These are phyloP conservation scores for Sinapis alba DNA, from an alignment of 441 rosid genomes.

Conservation along the genomic window DNA sequence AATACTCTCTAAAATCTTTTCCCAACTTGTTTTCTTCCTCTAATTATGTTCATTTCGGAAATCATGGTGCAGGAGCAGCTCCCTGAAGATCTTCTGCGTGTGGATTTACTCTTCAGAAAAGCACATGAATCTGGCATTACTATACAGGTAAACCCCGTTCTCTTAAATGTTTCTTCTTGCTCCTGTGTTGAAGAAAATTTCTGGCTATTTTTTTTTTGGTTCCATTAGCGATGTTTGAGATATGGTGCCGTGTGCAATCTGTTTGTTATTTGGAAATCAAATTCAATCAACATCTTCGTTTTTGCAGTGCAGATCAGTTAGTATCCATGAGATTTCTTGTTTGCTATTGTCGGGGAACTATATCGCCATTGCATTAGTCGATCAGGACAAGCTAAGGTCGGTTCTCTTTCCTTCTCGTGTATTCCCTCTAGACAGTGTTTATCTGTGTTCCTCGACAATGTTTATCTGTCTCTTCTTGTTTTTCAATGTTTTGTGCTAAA, in stretches of 20 bases:
- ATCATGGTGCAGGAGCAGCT: conserved; percentile 74
- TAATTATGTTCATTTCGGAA: background rate
- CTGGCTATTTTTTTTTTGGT: background rate
- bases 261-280: conserved; percentile 14
- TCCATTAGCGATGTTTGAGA: conserved; percentile 11
- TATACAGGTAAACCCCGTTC: conserved; percentile 65
- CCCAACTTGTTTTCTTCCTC: background rate
- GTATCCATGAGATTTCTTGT: conserved; percentile 62
- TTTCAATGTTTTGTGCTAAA: conserved; percentile 5
- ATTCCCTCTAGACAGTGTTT: conserved; percentile 25
- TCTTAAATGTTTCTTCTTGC: conserved; percentile 7
- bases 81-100: conserved; percentile 79
- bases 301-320: conserved; percentile 89
- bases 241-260: background rate
- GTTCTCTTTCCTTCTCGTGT: conserved; percentile 1
- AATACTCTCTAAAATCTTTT: background rate
- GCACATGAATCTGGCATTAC: conserved; percentile 73
- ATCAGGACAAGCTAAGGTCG: conserved; percentile 85
- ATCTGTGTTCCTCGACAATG: background rate
- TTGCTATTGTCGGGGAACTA: conserved; percentile 78
- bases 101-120: conserved; percentile 72
- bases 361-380: conserved; percentile 88
- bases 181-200: background rate
- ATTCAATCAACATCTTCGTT: conserved; percentile 43
- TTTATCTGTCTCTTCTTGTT: conserved; percentile 1